phyloP scores from a whole-genome alignment of 352 stramenopile species.

The Blastocystis sp. region DNA sequence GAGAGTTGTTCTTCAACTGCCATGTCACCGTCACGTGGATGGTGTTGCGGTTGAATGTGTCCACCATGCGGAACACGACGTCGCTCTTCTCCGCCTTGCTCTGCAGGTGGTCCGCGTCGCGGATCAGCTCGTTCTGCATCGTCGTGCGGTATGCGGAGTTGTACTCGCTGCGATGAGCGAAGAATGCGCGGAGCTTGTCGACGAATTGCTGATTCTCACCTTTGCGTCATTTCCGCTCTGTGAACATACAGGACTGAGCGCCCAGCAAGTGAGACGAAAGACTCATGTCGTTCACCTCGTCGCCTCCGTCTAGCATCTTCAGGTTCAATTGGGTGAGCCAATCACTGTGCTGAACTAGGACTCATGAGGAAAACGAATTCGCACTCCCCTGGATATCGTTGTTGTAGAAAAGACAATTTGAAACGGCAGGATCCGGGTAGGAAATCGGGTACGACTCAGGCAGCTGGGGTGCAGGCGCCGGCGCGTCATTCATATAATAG shows the following conservation, averaged over 20 bases:
- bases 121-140: constrained; percentile 23
- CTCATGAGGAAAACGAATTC: neutral
- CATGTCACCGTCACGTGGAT: constrained; percentile 64
- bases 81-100: constrained; percentile 67
- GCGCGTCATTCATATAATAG: neutral
- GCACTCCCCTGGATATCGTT: neutral
- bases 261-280: neutral
- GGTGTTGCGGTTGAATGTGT: constrained; percentile 60
- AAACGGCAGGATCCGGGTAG: neutral
- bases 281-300: neutral
- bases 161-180: neutral
- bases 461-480: neutral
- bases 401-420: neutral
- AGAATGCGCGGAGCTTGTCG: constrained; percentile 15
- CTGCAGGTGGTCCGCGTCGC: constrained; percentile 46
- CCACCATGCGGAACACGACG: constrained; percentile 58
- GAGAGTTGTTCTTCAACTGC: constrained; percentile 24
- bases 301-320: constrained; percentile 30
- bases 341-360: constrained; percentile 66
- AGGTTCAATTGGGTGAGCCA: constrained; percentile 65
- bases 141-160: neutral
- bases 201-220: constrained; percentile 16
- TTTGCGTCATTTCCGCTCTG: neutral
- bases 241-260: neutral
- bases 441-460: neutral